Evolutionary conservation across 345 rosid genomes (phyloP).

Genomic region (Diplotaxis tenuifolia): DNA sequence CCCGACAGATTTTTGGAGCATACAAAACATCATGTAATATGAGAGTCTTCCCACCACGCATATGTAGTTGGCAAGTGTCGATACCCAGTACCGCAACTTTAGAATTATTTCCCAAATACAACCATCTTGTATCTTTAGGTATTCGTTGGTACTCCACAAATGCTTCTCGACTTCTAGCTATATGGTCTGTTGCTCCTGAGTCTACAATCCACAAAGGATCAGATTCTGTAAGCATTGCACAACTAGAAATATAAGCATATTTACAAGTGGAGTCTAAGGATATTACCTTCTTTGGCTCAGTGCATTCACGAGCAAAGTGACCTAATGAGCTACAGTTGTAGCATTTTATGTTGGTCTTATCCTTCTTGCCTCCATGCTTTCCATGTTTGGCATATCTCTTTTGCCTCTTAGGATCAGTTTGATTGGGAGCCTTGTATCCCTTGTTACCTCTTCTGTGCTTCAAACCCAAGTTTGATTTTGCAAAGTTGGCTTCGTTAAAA

Average conservation of each 20-base stretch:
- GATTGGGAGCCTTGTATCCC: neutral
- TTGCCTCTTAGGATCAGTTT: neutral
- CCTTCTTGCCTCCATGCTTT: neutral
- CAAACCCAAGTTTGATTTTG: neutral
- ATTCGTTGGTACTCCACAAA: neutral
- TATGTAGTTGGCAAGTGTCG: neutral
- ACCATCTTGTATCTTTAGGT: conserved; percentile 6
- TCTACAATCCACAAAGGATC: conserved; percentile 22
- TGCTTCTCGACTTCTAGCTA: neutral
- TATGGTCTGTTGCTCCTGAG: neutral
- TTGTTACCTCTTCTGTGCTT: neutral
- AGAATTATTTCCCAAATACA: neutral
- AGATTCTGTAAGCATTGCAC: neutral
- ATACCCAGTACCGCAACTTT: neutral
- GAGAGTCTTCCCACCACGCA: neutral
- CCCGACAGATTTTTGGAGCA: too few species aligned
- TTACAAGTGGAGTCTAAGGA: neutral
- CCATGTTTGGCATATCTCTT: neutral
- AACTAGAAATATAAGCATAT: neutral
- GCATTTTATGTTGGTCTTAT: neutral
- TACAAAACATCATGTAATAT: neutral
- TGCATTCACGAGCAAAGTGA: conserved; percentile 25
- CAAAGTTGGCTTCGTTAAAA: neutral
- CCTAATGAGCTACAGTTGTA: neutral
- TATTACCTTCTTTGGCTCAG: conserved; percentile 4